These are phyloP conservation scores for Camellia oleifera DNA, from an alignment of 179 eudicot genomes.

Conservation along the genomic window DNA sequence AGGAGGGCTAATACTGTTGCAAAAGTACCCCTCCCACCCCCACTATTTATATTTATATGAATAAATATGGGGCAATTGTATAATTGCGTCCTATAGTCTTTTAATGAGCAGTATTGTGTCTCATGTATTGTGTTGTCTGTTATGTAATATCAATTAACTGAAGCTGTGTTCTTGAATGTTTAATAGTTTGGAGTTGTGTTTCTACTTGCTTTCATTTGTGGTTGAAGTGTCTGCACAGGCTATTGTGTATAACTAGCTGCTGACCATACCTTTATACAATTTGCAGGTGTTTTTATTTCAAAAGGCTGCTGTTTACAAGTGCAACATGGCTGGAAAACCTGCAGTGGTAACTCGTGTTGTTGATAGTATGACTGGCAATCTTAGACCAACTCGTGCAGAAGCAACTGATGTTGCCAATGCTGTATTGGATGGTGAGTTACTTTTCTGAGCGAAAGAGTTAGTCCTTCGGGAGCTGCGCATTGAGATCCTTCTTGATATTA, in stretches of 20 bases:
- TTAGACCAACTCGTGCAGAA: constrained; percentile 97
- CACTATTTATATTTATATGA: neutral
- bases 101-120: neutral
- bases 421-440: constrained; percentile 66
- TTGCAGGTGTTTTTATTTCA: constrained; percentile 61
- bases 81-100: neutral
- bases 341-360: constrained; percentile 89
- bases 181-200: neutral
- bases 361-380: constrained; percentile 95
- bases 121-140: neutral
- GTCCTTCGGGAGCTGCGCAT: neutral
- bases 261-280: neutral
- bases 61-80: neutral
- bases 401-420: constrained; percentile 99
- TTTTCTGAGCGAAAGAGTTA: neutral
- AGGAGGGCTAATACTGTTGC: neutral
- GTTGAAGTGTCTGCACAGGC: neutral
- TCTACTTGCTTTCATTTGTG: neutral
- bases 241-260: neutral
- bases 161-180: neutral
- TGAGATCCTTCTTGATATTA: neutral
- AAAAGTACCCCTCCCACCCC: neutral
- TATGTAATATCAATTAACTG: neutral
- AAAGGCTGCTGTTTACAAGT: constrained; percentile 56
- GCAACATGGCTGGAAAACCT: constrained; percentile 71